Evolutionary conservation across 2,329 filamentous ascomycete genomes (phyloP).

Genomic region (Periconia digitata): DNA sequence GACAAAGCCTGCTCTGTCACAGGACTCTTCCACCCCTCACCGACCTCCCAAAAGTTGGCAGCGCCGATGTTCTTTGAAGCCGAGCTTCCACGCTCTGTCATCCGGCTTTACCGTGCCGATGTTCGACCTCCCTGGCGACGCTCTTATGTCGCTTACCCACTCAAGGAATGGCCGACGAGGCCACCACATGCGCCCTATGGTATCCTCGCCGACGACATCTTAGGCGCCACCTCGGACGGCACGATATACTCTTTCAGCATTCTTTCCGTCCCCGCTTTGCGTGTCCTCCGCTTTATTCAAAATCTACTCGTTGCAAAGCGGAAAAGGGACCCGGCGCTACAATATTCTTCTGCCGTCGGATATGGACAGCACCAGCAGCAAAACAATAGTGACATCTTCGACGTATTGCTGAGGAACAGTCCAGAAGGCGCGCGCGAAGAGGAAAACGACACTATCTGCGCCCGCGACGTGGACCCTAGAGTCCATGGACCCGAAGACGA

Average conservation of each 20-base stretch:
- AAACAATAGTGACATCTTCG: constrained; percentile 20
- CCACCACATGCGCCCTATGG: constrained; percentile 16
- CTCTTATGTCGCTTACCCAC: constrained; percentile 1
- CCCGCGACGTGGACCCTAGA: constrained; percentile 30
- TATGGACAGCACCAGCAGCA: too few species aligned
- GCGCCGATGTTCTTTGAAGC: constrained; percentile 46
- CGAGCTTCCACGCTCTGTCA: constrained; percentile 44
- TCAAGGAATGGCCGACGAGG: not conserved
- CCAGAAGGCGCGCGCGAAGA: constrained; percentile 21
- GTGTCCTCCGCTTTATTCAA: constrained; percentile 72
- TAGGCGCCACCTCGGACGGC: constrained; percentile 56
- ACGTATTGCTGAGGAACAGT: constrained; percentile 23
- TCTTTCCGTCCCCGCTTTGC: constrained; percentile 64
- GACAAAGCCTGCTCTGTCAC: constrained; percentile 37
- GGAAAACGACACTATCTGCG: constrained; percentile 17
- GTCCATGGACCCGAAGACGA: constrained; percentile 15
- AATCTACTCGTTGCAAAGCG: constrained; percentile 53
- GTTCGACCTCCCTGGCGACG: constrained; percentile 42
- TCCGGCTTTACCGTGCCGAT: constrained; percentile 54
- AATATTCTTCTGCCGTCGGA: constrained; percentile 14
- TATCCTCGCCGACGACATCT: constrained; percentile 49
- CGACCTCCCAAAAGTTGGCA: constrained; percentile 20
- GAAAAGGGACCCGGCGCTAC: constrained; percentile 13
- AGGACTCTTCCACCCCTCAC: constrained; percentile 30
- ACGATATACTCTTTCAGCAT: constrained; percentile 62